A percentile compares a stretch with the other conserved stretches of the same genome.
phyloP scores from a whole-genome alignment of 1,284 basidiomycete genomes.

The Retiboletus flavoniger region DNA sequence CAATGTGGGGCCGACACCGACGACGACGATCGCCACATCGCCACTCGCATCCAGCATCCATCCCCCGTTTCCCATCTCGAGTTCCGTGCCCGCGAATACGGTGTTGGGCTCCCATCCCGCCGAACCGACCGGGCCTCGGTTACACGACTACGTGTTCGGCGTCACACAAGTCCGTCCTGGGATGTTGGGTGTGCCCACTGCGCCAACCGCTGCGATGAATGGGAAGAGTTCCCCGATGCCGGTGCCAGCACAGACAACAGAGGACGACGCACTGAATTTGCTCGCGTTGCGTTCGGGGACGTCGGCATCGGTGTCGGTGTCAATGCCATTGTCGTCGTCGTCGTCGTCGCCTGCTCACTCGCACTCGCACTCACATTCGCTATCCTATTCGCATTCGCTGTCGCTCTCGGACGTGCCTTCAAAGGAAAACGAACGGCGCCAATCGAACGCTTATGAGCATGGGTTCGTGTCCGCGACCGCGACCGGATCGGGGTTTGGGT shows the following conservation, averaged over 20 bases:
- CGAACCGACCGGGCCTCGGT: constrained; percentile 50
- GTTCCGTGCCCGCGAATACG: constrained; percentile 41
- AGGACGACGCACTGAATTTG: constrained; percentile 31
- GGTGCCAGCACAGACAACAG: constrained; percentile 7
- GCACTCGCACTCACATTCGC: constrained; percentile 3
- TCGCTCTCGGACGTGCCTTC: constrained; percentile 1
- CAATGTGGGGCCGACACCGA: constrained; percentile 6
- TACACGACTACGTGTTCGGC: constrained; percentile 60
- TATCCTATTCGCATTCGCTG: constrained; percentile 7
- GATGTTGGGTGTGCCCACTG: constrained; percentile 49
- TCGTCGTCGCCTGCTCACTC: constrained; percentile 3
- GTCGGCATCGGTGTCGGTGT: constrained; percentile 9
- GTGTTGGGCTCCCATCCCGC: constrained; percentile 31
- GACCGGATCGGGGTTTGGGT: not conserved
- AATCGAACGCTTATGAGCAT: constrained; percentile 24
- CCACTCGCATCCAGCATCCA: constrained; percentile 16
- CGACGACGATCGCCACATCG: constrained; percentile 3
- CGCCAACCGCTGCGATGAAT: not conserved
- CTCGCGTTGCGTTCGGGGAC: constrained; percentile 22
- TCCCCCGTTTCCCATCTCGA: constrained; percentile 36
- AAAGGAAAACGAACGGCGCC: constrained; percentile 7
- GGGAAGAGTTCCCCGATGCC: constrained; percentile 12
- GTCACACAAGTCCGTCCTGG: constrained; percentile 59
- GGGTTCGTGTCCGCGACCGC: not conserved
- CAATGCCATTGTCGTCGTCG: constrained; percentile 2